Evolutionary conservation across 1,139 yeast species (phyloP), one percentile per base, ranked within the genome.

Genomic region (Hanseniaspora sp.): DNA sequence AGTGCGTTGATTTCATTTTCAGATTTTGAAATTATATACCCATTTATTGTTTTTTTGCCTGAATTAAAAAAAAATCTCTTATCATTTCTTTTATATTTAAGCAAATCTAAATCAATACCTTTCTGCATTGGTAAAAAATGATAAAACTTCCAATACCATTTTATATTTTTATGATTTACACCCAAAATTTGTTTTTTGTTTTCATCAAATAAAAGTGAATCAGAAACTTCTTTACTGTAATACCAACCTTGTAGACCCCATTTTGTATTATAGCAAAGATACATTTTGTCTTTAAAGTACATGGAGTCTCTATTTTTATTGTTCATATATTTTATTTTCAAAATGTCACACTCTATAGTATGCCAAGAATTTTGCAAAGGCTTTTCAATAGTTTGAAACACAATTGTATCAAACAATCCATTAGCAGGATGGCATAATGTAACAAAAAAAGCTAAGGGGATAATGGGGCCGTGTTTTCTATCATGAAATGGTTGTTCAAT

Each of bases 41-140:
- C 34, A 33, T 33, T 33, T 5, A 33, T 33, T 9, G 3, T 2
- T 33, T 12, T 33, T 12, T n/a, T 34, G 7, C 5, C 18, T 23
- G 18, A 43, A 30, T 17, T 7, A 2, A n/a, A 31, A 13, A 13
- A 43, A 4, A n/a, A 23, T n/a, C 7, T 15, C 46, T 23, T 34
- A 30, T 31, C 28, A 23, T 40, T 23, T 15, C 18, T 17, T 39
- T 18, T 39, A n/a, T 15, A 17, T 3, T 15, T 17, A 23, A 23
- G 23, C 23, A 23, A 23, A 56, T 65, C 68, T 12, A 66, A 54
- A 49, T 66, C 67, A 18, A 66, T 60, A 23, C 67, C 68, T n/a
- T 56, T 55, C 33, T 63, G 51, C 64, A 66, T 61, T 11, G 69
- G 69, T 7, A 65, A 38, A 8, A 38, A 41, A 49, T 65, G 69